Conservation (phyloP, 495 filamentous ascomycete genomes). For the Penicillium canariense region DNA sequence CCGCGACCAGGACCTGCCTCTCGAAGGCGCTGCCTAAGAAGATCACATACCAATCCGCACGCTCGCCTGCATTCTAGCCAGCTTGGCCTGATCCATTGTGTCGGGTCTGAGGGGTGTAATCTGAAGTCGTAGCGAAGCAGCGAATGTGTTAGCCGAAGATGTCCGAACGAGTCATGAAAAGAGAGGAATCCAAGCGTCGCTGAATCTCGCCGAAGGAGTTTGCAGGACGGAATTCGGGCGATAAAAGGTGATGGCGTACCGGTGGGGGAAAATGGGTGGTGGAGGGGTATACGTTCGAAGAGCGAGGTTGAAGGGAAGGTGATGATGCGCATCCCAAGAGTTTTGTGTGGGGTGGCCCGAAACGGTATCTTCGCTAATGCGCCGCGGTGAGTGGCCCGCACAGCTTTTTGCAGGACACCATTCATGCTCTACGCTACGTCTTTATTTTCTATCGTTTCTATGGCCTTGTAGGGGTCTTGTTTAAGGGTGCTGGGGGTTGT, state of each 20-base stretch:
- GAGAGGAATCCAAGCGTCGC: not conserved
- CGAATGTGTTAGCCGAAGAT: constrained; percentile 16
- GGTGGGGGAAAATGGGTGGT: constrained; percentile 10
- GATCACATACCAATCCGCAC: constrained; percentile 54
- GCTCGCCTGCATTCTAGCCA: constrained; percentile 55
- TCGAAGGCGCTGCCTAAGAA: not conserved
- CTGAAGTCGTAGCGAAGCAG: constrained; percentile 14
- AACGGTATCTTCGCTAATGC: constrained; percentile 31
- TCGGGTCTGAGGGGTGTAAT: constrained; percentile 29
- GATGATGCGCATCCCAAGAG: constrained; percentile 24
- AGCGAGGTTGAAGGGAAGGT: constrained; percentile 11
- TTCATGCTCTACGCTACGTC: not conserved
- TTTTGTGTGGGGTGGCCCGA: constrained; percentile 28
- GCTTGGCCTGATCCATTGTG: constrained; percentile 58
- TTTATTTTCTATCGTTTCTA: not conserved
- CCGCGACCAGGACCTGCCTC: not conserved
- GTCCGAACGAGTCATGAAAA: not conserved
- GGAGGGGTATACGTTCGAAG: constrained; percentile 10
- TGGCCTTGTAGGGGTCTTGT: not conserved
- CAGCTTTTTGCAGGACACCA: not conserved
- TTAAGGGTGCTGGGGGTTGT: not conserved
- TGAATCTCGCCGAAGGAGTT: not conserved
- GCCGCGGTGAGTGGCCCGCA: constrained; percentile 4
- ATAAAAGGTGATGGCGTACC: constrained; percentile 8
- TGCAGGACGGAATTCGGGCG: not conserved